These are phyloP conservation scores for Cicer bijugum DNA, from an alignment of 306 rosid species.

Conservation along the genomic window DNA sequence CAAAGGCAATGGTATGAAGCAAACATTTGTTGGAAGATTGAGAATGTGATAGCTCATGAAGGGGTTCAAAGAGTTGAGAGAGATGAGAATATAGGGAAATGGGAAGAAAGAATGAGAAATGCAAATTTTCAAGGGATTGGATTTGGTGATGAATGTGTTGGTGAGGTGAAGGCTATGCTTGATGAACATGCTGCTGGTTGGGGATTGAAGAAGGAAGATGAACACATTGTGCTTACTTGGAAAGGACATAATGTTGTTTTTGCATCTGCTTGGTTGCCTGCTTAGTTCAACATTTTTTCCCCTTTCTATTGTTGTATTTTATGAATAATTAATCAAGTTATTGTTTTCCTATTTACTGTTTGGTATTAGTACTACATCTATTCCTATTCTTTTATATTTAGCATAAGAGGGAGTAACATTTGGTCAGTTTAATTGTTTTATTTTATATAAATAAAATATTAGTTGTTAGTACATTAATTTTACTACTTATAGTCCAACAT, in stretches of 20 bases:
- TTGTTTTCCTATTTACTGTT: conserved; percentile 22
- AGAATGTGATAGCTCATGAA: conserved; percentile 83
- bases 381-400: too few species aligned
- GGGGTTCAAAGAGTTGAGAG: conserved; percentile 83
- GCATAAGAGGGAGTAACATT: too few species aligned
- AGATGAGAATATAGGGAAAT: conserved; percentile 58
- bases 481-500: too few species aligned
- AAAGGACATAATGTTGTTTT: conserved; percentile 94
- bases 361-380: neutral
- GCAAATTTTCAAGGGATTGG: conserved; percentile 60
- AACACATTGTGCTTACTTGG: conserved; percentile 85
- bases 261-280: conserved; percentile 85
- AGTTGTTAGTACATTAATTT: too few species aligned
- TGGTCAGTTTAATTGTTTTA: too few species aligned
- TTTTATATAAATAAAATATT: too few species aligned
- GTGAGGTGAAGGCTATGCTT: conserved; percentile 80
- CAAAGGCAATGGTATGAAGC: conserved; percentile 95
- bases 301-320: neutral
- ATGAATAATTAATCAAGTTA: conserved; percentile 6
- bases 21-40: conserved; percentile 81
- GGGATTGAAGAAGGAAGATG: conserved; percentile 92
- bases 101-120: conserved; percentile 77
- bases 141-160: conserved; percentile 68
- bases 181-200: conserved; percentile 97
- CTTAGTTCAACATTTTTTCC: conserved; percentile 44